Evolutionary conservation across 768 basidiomycete species (phyloP).

Genomic region (Termitomyces sp.): DNA sequence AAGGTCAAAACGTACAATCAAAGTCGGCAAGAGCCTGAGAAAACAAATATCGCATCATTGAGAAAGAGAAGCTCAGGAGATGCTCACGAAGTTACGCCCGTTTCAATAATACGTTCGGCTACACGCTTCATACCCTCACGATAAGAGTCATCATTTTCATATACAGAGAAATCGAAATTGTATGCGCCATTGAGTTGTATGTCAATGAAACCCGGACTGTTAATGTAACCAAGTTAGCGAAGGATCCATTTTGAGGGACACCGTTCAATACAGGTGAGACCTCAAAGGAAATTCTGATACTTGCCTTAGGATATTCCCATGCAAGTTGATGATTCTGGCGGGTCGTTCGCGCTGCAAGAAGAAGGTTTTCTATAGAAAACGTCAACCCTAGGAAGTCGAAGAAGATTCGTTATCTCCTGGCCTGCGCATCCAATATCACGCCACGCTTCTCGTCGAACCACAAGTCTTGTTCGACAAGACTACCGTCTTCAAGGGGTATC

Average conservation of each 20-base stretch:
- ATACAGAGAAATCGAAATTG: slow-evolving; percentile 83
- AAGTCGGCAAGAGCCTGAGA: slow-evolving; percentile 53
- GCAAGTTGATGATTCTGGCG: slow-evolving; percentile 58
- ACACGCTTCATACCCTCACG: slow-evolving; percentile 61
- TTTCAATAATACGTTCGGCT: slow-evolving; percentile 75
- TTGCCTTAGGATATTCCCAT: slow-evolving; percentile 73
- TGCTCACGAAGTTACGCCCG: slow-evolving; percentile 82
- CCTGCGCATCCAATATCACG: slow-evolving; percentile 73
- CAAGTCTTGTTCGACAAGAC: slow-evolving; percentile 65
- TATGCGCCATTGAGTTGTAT: slow-evolving; percentile 90
- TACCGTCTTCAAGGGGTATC: slow-evolving; percentile 76
- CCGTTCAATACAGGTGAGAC: neutral
- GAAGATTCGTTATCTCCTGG: slow-evolving; percentile 18
- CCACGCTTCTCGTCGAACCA: slow-evolving; percentile 80
- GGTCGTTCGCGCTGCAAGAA: slow-evolving; percentile 59
- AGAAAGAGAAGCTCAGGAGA: slow-evolving; percentile 4
- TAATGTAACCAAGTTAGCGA: neutral
- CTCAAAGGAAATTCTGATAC: neutral
- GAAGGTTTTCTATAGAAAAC: slow-evolving; percentile 54
- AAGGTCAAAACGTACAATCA: slow-evolving; percentile 53
- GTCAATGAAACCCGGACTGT: slow-evolving; percentile 81
- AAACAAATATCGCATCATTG: slow-evolving; percentile 18
- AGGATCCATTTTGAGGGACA: neutral
- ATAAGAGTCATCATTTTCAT: slow-evolving; percentile 68
- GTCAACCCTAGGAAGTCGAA: slow-evolving; percentile 2